Conservation (phyloP, 169 alveolate genomes). For the Perkinsus chesapeaki region DNA sequence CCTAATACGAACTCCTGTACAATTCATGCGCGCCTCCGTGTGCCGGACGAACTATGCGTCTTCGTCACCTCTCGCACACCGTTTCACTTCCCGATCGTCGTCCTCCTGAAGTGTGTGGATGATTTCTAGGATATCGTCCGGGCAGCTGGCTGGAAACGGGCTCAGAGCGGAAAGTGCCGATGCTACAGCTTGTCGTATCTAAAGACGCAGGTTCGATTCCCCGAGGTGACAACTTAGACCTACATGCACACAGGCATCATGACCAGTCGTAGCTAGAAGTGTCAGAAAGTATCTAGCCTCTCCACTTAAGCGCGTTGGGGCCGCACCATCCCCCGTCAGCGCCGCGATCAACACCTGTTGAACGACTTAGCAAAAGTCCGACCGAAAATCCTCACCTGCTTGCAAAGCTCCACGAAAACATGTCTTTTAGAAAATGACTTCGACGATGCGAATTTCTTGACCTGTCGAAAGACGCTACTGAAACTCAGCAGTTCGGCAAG, state of each 20-base stretch:
- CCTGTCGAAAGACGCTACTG: neutral
- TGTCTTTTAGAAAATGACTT: neutral
- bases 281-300: neutral
- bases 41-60: no score
- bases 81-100: neutral
- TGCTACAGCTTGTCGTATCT: neutral
- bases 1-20: neutral
- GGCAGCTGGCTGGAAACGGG: neutral
- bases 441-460: neutral
- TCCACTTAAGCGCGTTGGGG: no score
- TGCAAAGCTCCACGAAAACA: neutral
- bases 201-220: neutral
- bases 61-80: neutral
- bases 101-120: neutral
- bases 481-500: neutral
- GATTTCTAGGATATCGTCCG: neutral
- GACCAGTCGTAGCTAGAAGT: neutral
- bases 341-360: neutral
- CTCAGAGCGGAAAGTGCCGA: neutral
- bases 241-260: neutral
- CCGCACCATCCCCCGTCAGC: neutral
- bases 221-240: neutral
- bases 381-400: neutral
- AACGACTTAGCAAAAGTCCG: neutral
- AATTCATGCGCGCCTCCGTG: no score